Base-by-base conservation (phyloP, 768 basidiomycete genomes). In the Candolleomyces eurysporus region DNA sequence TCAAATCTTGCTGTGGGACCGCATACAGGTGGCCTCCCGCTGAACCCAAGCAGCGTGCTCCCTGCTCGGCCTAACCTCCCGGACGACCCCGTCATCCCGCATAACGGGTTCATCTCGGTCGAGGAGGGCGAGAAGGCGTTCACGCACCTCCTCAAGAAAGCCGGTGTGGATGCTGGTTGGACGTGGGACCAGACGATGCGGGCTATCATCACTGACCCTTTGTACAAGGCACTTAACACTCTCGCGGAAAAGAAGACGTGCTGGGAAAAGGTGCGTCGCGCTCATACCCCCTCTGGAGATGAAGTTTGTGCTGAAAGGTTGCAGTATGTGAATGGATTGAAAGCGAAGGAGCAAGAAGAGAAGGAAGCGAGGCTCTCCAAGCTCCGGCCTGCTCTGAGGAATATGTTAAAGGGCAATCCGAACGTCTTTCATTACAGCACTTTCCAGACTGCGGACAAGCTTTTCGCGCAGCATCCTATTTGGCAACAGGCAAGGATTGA, bases 141-240 rank as follows among this genome's bases (percentile, higher is more conserved):
- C 73, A 86, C 88, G 69, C 92, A 92, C 76, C 78, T 99, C 60
- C 76, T 99, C 66, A 84, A 89, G 67, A 94, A 93, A 76, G 90
- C 92, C 50, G 92, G 92, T 36, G 91, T 98, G 48, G 92, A 94
- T 74, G 87, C 90, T 49, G 88, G 83, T 64, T 98, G 93, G 92
- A 94, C 94, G 40, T 99, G 97, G 97, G 97, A 99, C 73, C 88
- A 92, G 77, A 94, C 95, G 57, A 97, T 98, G 92, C 85, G 96
- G 71, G 91, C 93, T 68, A 94, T 97, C 74, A 96, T 99, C 75
- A 98, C 94, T 67, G 96, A 98, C 79, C 96, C 97, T 48, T 75
- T 97, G 65, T 99, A 98, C 78, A 96, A 94, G 78, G 90, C 94
- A 48, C 81, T 99, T 62, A 91, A 91, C 71, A 94, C 91, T 49